A percentile compares a stretch with the other conserved stretches of the same genome.
These are phyloP conservation scores for Coemansia sp. DNA, from an alignment of 371 early-diverging fungal genomes.

Conservation along the genomic window DNA sequence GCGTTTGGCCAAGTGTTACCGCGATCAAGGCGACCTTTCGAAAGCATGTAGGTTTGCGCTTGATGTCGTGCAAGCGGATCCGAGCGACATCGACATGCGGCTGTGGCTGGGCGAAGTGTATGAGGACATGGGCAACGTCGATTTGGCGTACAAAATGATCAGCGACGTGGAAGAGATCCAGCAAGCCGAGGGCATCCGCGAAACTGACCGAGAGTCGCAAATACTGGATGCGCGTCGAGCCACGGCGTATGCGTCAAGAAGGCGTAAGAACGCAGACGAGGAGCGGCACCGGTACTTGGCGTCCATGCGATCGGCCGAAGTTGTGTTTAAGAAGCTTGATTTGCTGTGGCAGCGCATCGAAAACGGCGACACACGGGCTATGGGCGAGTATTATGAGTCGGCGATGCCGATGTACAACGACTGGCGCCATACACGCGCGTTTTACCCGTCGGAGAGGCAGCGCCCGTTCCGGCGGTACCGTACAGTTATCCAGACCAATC, in stretches of 20 bases:
- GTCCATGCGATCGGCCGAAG: conserved; percentile 34
- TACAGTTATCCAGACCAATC: conserved; percentile 10
- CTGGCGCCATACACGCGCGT: conserved; percentile 42
- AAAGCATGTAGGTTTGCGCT: conserved; percentile 60
- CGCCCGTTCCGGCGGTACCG: conserved; percentile 43
- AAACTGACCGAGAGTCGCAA: not conserved
- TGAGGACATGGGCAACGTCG: conserved; percentile 78
- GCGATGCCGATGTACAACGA: conserved; percentile 41
- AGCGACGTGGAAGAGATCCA: conserved; percentile 49
- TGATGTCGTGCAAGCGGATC: conserved; percentile 57
- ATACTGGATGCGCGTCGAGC: conserved; percentile 2
- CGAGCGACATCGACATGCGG: conserved; percentile 71
- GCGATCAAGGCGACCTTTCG: conserved; percentile 65
- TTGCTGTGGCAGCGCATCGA: conserved; percentile 15
- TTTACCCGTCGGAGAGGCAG: conserved; percentile 23
- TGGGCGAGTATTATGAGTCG: conserved; percentile 28
- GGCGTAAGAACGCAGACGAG: conserved; percentile 17
- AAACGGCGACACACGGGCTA: conserved; percentile 5
- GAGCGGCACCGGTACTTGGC: conserved; percentile 21
- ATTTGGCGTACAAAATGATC: conserved; percentile 63
- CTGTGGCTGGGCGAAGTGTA: conserved; percentile 78
- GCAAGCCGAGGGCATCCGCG: not conserved
- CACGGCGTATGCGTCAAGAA: conserved; percentile 5
- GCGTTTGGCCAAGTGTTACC: conserved; percentile 68
- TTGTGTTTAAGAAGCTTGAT: conserved; percentile 43